These are phyloP conservation scores for Dictyostelium citrinum DNA, from an alignment of 78 protist species.

Conservation along the genomic window DNA sequence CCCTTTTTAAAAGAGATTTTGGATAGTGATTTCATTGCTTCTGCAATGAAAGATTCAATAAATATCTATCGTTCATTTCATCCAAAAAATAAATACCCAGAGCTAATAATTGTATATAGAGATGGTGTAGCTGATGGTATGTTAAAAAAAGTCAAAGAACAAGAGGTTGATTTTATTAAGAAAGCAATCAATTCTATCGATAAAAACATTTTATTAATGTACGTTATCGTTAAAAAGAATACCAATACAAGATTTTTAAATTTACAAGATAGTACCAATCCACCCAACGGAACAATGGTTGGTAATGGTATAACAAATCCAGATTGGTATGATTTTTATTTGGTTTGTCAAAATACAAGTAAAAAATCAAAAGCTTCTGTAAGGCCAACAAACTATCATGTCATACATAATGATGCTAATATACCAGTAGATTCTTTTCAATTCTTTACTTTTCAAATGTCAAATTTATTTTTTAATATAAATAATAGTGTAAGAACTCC, in stretches of 20 bases:
- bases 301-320: background rate
- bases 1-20: conserved; percentile 24
- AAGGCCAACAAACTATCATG: conserved; percentile 75
- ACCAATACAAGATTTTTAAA: conserved; percentile 54
- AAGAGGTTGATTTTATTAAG: conserved; percentile 5
- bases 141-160: background rate
- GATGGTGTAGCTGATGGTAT: conserved; percentile 88
- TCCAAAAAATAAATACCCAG: conserved; percentile 30
- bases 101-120: conserved; percentile 66
- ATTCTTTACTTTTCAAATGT: conserved; percentile 36
- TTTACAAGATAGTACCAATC: conserved; percentile 1
- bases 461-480: background rate
- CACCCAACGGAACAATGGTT: conserved; percentile 67
- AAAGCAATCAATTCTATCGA: background rate
- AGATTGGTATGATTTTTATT: conserved; percentile 57
- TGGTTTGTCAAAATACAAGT: conserved; percentile 46
- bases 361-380: conserved; percentile 21
- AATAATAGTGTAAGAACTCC: conserved; percentile 60
- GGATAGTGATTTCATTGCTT: background rate
- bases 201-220: background rate
- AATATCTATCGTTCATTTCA: background rate
- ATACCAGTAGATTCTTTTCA: background rate
- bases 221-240: conserved; percentile 70
- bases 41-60: background rate
- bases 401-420: conserved; percentile 20